Base-by-base conservation (phyloP, 2,329 filamentous ascomycete species). In the Monilinia aucupariae region DNA sequence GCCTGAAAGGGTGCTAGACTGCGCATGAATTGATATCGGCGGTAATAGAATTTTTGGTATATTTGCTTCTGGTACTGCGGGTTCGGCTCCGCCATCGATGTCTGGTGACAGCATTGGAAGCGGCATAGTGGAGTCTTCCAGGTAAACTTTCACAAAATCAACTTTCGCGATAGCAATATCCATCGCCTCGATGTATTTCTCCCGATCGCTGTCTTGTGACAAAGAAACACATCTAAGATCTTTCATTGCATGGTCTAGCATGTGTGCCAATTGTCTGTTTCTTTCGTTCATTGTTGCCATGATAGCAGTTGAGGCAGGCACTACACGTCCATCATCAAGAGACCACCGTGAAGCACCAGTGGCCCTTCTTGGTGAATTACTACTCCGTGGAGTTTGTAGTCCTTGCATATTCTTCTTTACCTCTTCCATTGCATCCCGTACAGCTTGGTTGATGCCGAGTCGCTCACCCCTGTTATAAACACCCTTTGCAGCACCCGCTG, bases 361-460 rank as follows among this genome's bases (percentile, higher is more conserved):
- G 30, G 67, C 41, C 59, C 64, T 65, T 25, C 68, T 64, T 71
- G 52, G 69, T 66, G 12, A 71, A 68, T 58, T 72, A 72, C 67
- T 75, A 71, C 76, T 78, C 39, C 81, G 78, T 2, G 80, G 78
- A 63, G 84, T 82, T 66, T 90, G 87, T 39, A 88, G 79, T 37
- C 82, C 82, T 70, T 88, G 83, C 68, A 92, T 84, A 68, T 91
- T 92, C 70, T 89, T 88, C 64, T 84, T 84, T 56, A 93, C 88
- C 75, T 96, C 91, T 10, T 86, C 87, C 71, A 94, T 83, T 22
- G 90, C 90, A 68, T 90, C 89, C n/a, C 90, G 83, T 8, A 94
- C 85, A 0, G 87, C 89, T 74, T 89, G 88, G 71, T 91, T 92
- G 62, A 94, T 88, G 8, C 89, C 89, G 66, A 92, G 85, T 71